Evolutionary conservation across 2,329 filamentous ascomycete species (phyloP), one percentile per base, ranked within the genome.

Genomic region (Neofusicoccum ribis): DNA sequence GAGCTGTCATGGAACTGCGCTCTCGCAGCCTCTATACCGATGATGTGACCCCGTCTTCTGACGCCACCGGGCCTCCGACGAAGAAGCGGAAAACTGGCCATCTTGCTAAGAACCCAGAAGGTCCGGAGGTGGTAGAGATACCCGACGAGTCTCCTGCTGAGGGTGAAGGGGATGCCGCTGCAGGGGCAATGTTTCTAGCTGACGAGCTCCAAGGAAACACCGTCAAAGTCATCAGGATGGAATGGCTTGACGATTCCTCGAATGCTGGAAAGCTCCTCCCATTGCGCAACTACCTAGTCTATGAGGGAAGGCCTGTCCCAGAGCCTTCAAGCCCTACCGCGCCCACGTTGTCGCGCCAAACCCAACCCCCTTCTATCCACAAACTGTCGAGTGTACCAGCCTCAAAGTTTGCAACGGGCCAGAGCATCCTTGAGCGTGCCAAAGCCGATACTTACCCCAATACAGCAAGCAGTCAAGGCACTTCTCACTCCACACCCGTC

Each of bases 1-100:
- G 94, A 17, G 92, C 92, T 0, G 82, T 86, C 52, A 88, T 96
- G 70, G 94, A 98, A 77, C 80, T 98, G 67, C 84, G 91, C 62
- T 84, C 86, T 6, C 84, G 86, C 51, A 88, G 87, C 14, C 70
- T 97, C 2, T 74, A 78, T 46, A 87, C 88, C 0, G 81, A 86
- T 63, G 86, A 88, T 65, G 70, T 81, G 3, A 61, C 44, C 14
- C 37, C 39, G 1, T 6, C 43, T 15, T 15, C 73, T 77, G 72
- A 70, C 69, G 50, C n/a, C 14, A 23, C 66, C 68, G 58, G 46
- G 17, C 49, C 60, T 11, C 64, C 51, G 69, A 65, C 47, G 50
- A 68, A 49, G 52, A 69, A 62, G 67, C 61, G 66, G 63, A 66
- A 68, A 63, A 15, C 71, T 20, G 67, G 44, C 14, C 34, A 27